Percentiles rank a stretch among this genome's conserved stretches.
Evolutionary conservation across 148 eudicot genomes (phyloP).

Genomic region (Beta vulgaris): DNA sequence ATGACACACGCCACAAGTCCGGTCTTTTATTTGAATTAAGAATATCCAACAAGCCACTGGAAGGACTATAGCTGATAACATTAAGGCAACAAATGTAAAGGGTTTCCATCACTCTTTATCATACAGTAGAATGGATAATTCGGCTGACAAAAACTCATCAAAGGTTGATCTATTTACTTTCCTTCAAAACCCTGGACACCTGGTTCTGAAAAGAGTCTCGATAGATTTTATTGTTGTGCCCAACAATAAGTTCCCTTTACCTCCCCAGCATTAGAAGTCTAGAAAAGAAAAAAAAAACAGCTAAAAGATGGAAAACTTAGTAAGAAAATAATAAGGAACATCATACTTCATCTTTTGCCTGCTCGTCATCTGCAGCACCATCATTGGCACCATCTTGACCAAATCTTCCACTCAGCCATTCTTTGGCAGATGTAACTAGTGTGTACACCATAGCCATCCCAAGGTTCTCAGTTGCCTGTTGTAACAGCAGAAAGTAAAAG

Average conservation of each 20-base stretch:
- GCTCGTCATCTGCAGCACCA: conserved; percentile 45
- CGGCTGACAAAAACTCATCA: not conserved
- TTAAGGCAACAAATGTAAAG: no score
- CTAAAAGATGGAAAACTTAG: not conserved
- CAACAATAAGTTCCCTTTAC: not conserved
- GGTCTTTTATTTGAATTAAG: no score
- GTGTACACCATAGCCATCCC: conserved; percentile 99
- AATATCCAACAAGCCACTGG: no score
- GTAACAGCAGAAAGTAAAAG: not conserved
- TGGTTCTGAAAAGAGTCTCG: not conserved
- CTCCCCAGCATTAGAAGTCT: not conserved
- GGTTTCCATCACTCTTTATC: no score
- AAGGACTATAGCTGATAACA: no score
- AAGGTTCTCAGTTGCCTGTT: conserved; percentile 89
- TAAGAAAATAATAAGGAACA: not conserved
- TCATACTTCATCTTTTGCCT: conserved; percentile 75
- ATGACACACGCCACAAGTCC: no score
- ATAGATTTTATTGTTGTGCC: no score
- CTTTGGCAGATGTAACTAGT: conserved; percentile 78
- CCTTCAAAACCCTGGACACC: not conserved
- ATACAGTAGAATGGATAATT: not conserved
- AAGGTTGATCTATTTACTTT: not conserved
- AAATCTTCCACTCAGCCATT: conserved; percentile 88
- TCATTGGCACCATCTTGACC: conserved; percentile 49
- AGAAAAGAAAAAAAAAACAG: no score